Evolutionary conservation across 2,329 filamentous ascomycete species (phyloP).

Genomic region (Colletotrichum sp.): DNA sequence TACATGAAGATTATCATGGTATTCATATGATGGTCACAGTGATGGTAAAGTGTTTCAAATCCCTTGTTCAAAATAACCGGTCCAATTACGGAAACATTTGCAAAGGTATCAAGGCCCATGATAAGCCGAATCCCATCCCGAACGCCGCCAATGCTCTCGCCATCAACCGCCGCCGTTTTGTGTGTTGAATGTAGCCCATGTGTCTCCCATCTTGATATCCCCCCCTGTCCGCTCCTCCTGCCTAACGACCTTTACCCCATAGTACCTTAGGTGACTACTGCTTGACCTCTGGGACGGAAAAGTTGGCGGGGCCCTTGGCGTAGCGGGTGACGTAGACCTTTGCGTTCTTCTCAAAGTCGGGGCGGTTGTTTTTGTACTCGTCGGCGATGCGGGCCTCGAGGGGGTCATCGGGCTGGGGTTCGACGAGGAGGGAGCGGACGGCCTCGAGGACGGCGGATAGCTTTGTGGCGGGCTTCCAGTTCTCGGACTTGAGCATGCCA

Average conservation of each 20-base stretch:
- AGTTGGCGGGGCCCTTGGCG: slow-evolving; percentile 55
- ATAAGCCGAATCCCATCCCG: neutral
- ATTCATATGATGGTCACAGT: neutral
- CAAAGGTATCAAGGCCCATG: neutral
- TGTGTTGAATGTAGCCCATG: neutral
- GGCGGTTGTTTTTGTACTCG: slow-evolving; percentile 73
- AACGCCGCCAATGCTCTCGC: neutral
- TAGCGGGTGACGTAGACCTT: slow-evolving; percentile 77
- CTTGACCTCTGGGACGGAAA: slow-evolving; percentile 31
- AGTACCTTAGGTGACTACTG: neutral
- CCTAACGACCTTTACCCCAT: neutral
- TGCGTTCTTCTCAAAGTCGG: slow-evolving; percentile 76
- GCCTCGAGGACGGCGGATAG: slow-evolving; percentile 79
- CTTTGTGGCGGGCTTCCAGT: slow-evolving; percentile 90
- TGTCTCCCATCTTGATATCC: neutral
- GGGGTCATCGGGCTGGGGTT: slow-evolving; percentile 88
- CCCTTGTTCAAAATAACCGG: neutral
- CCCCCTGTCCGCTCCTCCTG: neutral
- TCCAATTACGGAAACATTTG: neutral
- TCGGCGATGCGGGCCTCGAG: slow-evolving; percentile 88
- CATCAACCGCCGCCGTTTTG: neutral
- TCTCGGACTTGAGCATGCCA: slow-evolving; percentile 79
- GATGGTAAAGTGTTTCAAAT: neutral
- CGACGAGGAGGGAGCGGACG: slow-evolving; percentile 73
- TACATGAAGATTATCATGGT: neutral